Evolutionary conservation across 1,139 yeast genomes (phyloP).

Genomic region (Blastobotrys buckinghamii): DNA sequence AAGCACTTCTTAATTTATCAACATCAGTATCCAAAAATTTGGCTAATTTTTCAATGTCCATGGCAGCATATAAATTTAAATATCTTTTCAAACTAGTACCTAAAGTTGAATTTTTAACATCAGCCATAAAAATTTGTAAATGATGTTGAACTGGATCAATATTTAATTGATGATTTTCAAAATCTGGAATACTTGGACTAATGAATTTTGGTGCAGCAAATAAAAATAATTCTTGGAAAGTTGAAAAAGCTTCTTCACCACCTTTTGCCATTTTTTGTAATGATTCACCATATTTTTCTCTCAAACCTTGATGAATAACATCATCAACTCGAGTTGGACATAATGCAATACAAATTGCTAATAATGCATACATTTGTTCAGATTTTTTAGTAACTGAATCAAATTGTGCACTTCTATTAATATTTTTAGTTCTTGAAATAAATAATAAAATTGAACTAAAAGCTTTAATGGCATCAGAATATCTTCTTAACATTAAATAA

Average conservation of each 20-base stretch:
- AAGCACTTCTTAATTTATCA: slow-evolving; percentile 32
- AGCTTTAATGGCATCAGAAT: slow-evolving; percentile 45
- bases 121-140: slow-evolving; percentile 39
- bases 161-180: slow-evolving; percentile 30
- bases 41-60: slow-evolving; percentile 41
- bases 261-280: slow-evolving; percentile 39
- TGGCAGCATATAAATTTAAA: slow-evolving; percentile 42
- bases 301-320: slow-evolving; percentile 37
- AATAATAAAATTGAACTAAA: slow-evolving; percentile 42
- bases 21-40: slow-evolving; percentile 38
- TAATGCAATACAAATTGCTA: slow-evolving; percentile 42
- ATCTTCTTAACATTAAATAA: slow-evolving; percentile 45
- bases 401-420: slow-evolving; percentile 41
- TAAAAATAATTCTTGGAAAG: slow-evolving; percentile 41
- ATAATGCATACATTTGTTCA: slow-evolving; percentile 47
- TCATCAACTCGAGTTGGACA: slow-evolving; percentile 45
- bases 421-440: slow-evolving; percentile 43
- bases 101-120: slow-evolving; percentile 36
- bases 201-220: slow-evolving; percentile 47
- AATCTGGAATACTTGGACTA: slow-evolving; percentile 37
- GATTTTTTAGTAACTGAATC: slow-evolving; percentile 43
- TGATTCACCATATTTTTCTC: slow-evolving; percentile 45
- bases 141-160: slow-evolving; percentile 41
- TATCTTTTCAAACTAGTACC: slow-evolving; percentile 41
- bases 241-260: slow-evolving; percentile 38